A percentile compares a stretch with the other conserved stretches of the same genome.
phyloP scores from a whole-genome alignment of 805 yeast genomes.

The Wickerhamomyces xylosicus region DNA sequence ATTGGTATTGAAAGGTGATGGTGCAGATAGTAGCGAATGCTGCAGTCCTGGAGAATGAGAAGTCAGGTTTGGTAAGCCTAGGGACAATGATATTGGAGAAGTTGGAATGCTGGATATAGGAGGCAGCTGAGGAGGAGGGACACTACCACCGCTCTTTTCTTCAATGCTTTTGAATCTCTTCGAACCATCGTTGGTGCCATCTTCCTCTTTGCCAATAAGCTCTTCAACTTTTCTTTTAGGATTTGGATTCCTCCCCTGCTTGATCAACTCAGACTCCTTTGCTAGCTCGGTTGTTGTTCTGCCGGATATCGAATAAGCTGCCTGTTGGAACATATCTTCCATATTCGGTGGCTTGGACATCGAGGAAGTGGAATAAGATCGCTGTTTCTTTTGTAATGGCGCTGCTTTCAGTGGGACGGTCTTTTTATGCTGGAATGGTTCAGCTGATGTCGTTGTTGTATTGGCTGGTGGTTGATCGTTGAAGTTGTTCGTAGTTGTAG shows the following conservation, averaged over 20 bases:
- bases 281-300: constrained; percentile 41
- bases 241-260: constrained; percentile 38
- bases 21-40: background rate
- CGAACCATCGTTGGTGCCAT: background rate
- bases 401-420: background rate
- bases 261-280: constrained; percentile 10
- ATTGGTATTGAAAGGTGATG: background rate
- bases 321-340: constrained; percentile 41
- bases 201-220: background rate
- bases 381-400: background rate
- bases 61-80: background rate
- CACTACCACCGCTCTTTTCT: too few relatives aligned
- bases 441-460: background rate
- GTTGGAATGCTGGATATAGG: background rate
- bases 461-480: constrained; percentile 1
- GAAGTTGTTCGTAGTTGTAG: constrained; percentile 2
- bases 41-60: background rate
- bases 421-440: background rate
- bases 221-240: background rate
- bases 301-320: constrained; percentile 47
- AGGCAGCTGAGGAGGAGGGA: background rate
- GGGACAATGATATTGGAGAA: background rate
- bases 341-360: constrained; percentile 16
- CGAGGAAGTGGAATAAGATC: constrained; percentile 9
- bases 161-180: background rate